Conservation (phyloP, 768 basidiomycete genomes). For the Lactarius vividus region DNA sequence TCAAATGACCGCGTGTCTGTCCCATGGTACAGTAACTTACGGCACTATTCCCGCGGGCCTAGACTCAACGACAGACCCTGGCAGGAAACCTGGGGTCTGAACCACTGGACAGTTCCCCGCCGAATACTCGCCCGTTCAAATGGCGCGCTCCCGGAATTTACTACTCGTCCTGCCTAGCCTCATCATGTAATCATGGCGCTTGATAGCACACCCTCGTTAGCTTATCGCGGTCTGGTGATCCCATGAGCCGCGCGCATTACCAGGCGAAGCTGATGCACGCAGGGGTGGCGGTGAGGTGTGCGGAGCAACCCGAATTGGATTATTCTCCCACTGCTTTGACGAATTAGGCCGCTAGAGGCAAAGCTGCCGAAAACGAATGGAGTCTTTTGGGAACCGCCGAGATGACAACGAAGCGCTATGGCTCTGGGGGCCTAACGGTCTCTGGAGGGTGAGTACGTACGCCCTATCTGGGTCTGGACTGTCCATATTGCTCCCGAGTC, state of each 20-base stretch:
- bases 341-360: neutral
- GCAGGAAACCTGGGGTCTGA: neutral
- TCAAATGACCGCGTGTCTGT: neutral
- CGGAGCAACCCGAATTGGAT: neutral
- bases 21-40: neutral
- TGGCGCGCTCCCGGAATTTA: neutral
- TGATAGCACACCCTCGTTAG: neutral
- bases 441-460: neutral
- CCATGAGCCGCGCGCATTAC: neutral
- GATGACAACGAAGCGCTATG: neutral
- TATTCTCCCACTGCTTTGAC: neutral
- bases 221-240: neutral
- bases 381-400: neutral
- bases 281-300: neutral
- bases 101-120: neutral
- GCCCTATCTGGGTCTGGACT: neutral
- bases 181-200: neutral
- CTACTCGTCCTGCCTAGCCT: neutral
- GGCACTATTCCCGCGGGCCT: neutral
- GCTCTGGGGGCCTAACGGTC: neutral
- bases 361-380: neutral
- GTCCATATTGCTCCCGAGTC: neutral
- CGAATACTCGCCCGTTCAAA: neutral
- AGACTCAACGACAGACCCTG: neutral
- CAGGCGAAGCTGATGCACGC: neutral